A percentile compares a stretch with the other conserved stretches of the same genome.
Conservation (phyloP, 108 stramenopile species). For the Phaeodactylum tricornutum region DNA sequence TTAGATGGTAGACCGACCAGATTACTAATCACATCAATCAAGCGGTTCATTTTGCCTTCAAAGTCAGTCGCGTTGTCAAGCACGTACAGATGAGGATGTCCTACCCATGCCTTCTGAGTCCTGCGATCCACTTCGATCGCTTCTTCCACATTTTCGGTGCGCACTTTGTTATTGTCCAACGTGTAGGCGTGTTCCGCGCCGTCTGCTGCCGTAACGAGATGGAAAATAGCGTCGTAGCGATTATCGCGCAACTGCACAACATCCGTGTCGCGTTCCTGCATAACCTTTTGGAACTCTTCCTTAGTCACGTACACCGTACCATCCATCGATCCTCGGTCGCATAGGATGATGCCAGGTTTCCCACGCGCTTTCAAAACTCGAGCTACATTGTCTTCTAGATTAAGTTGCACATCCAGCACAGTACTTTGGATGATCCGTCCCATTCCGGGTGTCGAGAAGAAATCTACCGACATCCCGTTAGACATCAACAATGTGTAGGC, state of each 20-base stretch:
- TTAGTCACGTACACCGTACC: slow-evolving; percentile 77
- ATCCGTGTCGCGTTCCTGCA: slow-evolving; percentile 29
- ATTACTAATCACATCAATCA: slow-evolving; percentile 52
- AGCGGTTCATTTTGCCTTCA: slow-evolving; percentile 72
- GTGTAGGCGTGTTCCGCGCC: slow-evolving; percentile 83
- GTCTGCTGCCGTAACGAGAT: slow-evolving; percentile 91
- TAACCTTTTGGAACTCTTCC: slow-evolving; percentile 55
- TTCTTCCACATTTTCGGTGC: slow-evolving; percentile 76
- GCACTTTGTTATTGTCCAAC: slow-evolving; percentile 80
- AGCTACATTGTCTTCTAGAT: slow-evolving; percentile 82
- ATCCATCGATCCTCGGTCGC: slow-evolving; percentile 93
- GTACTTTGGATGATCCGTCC: slow-evolving; percentile 67
- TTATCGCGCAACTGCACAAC: slow-evolving; percentile 66
- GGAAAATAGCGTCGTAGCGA: slow-evolving; percentile 91
- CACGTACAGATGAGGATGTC: slow-evolving; percentile 62
- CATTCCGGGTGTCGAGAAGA: slow-evolving; percentile 72
- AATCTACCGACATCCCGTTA: slow-evolving; percentile 76
- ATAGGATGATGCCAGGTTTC: slow-evolving; percentile 78
- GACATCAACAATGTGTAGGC: slow-evolving; percentile 74
- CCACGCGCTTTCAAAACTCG: slow-evolving; percentile 62
- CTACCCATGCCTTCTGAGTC: slow-evolving; percentile 77
- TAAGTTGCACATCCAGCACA: slow-evolving; percentile 76
- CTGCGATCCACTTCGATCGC: slow-evolving; percentile 63
- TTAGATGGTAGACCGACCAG: slow-evolving; percentile 68
- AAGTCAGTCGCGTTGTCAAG: slow-evolving; percentile 79